phyloP scores from a whole-genome alignment of 345 rosid species.

The Bruguiera gymnorhiza region DNA sequence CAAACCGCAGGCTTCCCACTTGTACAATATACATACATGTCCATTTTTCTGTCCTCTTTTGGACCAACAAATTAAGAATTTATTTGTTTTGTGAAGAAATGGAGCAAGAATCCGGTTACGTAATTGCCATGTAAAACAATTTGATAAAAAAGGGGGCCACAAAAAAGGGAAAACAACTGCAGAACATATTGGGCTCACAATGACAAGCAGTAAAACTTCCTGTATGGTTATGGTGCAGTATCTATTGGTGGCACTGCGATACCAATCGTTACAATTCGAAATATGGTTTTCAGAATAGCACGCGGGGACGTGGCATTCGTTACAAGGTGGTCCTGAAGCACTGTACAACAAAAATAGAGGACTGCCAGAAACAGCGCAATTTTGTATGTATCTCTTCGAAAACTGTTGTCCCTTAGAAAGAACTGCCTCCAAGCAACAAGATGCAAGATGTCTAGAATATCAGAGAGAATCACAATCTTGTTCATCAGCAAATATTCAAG shows the following conservation, averaged over 20 bases:
- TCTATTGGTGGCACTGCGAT: not conserved
- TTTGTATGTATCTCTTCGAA: conserved; percentile 75
- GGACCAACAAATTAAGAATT: not conserved
- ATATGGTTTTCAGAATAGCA: not conserved
- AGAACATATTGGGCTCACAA: not conserved
- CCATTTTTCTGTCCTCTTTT: not conserved
- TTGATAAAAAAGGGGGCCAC: not conserved
- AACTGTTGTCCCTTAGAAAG: conserved; percentile 79
- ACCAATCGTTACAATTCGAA: not conserved
- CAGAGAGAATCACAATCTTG: too few relatives aligned
- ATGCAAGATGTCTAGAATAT: not conserved
- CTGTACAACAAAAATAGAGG: conserved; percentile 76
- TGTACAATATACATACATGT: too few relatives aligned
- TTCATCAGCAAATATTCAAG: too few relatives aligned
- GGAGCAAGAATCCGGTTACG: not conserved
- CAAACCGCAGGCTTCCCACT: not conserved
- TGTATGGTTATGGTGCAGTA: not conserved
- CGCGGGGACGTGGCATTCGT: conserved; percentile 4
- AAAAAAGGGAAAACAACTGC: not conserved
- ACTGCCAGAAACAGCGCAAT: conserved; percentile 69
- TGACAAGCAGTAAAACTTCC: not conserved
- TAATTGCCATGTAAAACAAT: not conserved
- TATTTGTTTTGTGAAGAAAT: not conserved
- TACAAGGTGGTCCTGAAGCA: conserved; percentile 72
- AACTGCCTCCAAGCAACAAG: conserved; percentile 42